Percentiles rank a stretch among this genome's conserved stretches.
Evolutionary conservation across 306 rosid genomes (phyloP).

Genomic region (Neltuma alba): DNA sequence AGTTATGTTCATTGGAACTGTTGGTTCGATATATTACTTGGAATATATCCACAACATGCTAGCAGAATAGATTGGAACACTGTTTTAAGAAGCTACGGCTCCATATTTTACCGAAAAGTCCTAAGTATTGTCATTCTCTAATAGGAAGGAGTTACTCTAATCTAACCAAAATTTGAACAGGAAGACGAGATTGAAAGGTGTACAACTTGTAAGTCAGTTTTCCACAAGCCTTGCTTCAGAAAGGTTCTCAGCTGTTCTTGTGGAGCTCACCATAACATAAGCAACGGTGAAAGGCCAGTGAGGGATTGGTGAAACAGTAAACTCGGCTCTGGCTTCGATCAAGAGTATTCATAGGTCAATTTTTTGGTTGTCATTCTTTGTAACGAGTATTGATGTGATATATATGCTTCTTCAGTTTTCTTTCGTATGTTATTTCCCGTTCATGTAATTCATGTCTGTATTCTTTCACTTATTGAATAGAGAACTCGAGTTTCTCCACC

Average conservation of each 20-base stretch:
- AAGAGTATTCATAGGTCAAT: background rate
- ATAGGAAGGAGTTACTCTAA: background rate
- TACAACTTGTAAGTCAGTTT: conserved; percentile 62
- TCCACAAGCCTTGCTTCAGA: conserved; percentile 78
- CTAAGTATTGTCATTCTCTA: background rate
- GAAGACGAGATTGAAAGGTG: conserved; percentile 78
- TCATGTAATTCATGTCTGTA: background rate
- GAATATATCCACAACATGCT: background rate
- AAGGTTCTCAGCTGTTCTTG: conserved; percentile 73
- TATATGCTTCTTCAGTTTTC: background rate
- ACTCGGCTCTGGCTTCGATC: conserved; percentile 53
- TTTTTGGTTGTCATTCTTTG: conserved; percentile 15
- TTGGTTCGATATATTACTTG: background rate
- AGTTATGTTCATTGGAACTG: background rate
- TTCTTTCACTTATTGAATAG: conserved; percentile 13
- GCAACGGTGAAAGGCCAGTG: conserved; percentile 38
- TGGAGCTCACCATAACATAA: conserved; percentile 53
- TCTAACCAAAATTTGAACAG: conserved; percentile 57
- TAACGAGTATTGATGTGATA: conserved; percentile 13
- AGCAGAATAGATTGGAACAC: background rate
- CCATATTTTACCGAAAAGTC: background rate
- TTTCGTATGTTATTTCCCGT: background rate
- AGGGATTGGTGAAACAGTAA: conserved; percentile 49
- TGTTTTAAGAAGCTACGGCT: background rate
- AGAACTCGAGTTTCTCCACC: background rate